Conservation (phyloP, 768 basidiomycete genomes). For the Cystobasidium onofrii region DNA sequence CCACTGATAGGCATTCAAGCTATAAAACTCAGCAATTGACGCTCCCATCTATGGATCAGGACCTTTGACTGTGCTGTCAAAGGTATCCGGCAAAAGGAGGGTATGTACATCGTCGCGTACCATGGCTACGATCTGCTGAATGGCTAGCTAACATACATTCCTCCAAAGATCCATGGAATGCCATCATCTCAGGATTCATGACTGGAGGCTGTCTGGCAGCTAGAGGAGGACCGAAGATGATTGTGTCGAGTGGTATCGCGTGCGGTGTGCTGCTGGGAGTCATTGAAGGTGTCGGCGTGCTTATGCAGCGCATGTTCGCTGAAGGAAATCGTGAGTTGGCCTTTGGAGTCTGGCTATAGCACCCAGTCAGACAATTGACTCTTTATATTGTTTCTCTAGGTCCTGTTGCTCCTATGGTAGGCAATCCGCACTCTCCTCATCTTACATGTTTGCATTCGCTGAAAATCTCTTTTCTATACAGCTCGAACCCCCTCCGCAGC, state of each 20-base stretch:
- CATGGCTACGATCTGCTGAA: too few relatives aligned
- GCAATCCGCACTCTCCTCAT: background rate
- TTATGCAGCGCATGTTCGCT: slow-evolving; percentile 78
- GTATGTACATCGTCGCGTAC: slow-evolving; percentile 20
- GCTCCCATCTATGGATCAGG: background rate
- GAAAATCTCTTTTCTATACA: background rate
- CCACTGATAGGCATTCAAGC: background rate
- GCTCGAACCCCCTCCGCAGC: slow-evolving; percentile 19
- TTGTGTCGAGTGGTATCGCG: slow-evolving; percentile 82
- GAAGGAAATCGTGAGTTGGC: slow-evolving; percentile 46
- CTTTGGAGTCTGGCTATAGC: background rate
- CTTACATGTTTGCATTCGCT: background rate
- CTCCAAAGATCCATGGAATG: slow-evolving; percentile 92
- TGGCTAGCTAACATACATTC: background rate
- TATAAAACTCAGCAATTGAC: too few relatives aligned
- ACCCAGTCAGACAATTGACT: too few relatives aligned
- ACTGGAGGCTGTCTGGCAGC: slow-evolving; percentile 93
- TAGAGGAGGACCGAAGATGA: slow-evolving; percentile 84
- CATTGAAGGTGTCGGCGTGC: slow-evolving; percentile 84
- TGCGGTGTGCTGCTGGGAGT: slow-evolving; percentile 86
- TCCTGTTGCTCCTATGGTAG: slow-evolving; percentile 14
- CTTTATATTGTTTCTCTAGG: background rate
- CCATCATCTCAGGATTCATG: slow-evolving; percentile 95
- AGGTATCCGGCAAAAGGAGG: slow-evolving; percentile 42
- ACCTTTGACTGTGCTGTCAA: slow-evolving; percentile 95